These are phyloP conservation scores for Ogataea hybrid DNA, from an alignment of 1,139 yeast genomes.

Conservation along the genomic window DNA sequence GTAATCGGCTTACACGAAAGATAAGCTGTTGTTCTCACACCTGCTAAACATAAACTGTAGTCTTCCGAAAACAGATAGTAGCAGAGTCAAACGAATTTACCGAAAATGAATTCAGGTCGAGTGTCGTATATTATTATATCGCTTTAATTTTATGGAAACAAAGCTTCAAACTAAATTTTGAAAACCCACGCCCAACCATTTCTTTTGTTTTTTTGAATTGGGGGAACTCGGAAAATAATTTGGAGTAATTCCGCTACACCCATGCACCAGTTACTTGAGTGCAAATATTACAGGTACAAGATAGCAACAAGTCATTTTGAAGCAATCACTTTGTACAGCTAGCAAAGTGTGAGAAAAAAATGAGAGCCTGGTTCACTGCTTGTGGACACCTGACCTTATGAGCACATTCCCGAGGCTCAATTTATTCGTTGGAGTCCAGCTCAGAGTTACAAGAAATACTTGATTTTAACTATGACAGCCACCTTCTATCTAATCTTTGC, in stretches of 20 bases:
- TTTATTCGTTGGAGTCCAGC: no score
- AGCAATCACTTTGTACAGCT: no score
- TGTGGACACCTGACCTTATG: no score
- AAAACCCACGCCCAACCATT: conserved; percentile 11
- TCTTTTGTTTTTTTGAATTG: neutral
- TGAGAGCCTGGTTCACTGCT: no score
- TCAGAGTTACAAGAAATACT: no score
- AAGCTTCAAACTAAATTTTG: conserved; percentile 6
- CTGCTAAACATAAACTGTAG: conserved; percentile 1
- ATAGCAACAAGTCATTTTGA: no score
- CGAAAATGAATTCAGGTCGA: neutral
- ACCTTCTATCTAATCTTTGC: no score
- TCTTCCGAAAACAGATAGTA: neutral
- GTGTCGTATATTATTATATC: neutral
- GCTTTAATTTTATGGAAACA: conserved; percentile 9
- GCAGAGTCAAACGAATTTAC: neutral
- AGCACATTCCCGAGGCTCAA: no score
- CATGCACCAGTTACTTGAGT: neutral
- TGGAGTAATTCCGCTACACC: neutral
- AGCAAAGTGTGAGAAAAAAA: no score
- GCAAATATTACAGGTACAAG: no score
- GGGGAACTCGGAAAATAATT: no score
- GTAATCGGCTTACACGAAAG: conserved; percentile 4
- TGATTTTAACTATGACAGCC: no score
- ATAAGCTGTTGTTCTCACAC: conserved; percentile 2